Conservation (phyloP, 768 basidiomycete genomes). For the Multifurca ochricompacta region DNA sequence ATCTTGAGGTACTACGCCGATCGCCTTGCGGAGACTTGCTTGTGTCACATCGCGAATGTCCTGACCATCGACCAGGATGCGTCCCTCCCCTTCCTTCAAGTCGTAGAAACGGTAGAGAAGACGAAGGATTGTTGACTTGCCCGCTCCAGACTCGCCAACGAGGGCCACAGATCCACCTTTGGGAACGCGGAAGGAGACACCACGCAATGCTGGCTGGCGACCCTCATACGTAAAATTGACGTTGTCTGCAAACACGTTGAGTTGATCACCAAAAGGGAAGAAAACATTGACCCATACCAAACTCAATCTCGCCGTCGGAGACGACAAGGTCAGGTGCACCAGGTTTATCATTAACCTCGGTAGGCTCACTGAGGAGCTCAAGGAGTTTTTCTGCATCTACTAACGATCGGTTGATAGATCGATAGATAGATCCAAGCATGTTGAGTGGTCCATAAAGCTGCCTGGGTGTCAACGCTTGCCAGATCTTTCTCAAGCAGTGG, state of each 20-base stretch:
- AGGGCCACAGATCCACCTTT: slow-evolving; percentile 85
- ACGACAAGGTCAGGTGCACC: slow-evolving; percentile 67
- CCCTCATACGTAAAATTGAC: slow-evolving; percentile 83
- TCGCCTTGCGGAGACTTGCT: slow-evolving; percentile 63
- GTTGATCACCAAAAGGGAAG: not conserved
- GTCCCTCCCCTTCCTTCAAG: slow-evolving; percentile 65
- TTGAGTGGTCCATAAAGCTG: slow-evolving; percentile 70
- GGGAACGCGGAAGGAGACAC: slow-evolving; percentile 82
- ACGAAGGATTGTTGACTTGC: slow-evolving; percentile 81
- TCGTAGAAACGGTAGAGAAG: slow-evolving; percentile 92
- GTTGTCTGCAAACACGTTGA: slow-evolving; percentile 44
- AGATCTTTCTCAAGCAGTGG: not conserved
- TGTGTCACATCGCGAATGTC: slow-evolving; percentile 88
- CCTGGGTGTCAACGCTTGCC: slow-evolving; percentile 4
- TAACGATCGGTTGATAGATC: slow-evolving; percentile 64
- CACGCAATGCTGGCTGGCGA: slow-evolving; percentile 58
- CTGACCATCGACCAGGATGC: slow-evolving; percentile 78
- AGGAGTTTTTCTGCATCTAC: slow-evolving; percentile 83
- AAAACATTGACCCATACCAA: slow-evolving; percentile 46
- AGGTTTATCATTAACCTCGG: slow-evolving; percentile 76
- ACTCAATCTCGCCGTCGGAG: slow-evolving; percentile 74
- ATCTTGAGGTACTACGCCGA: slow-evolving; percentile 91
- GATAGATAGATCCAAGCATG: slow-evolving; percentile 72
- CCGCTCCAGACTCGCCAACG: slow-evolving; percentile 75
- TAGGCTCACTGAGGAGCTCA: slow-evolving; percentile 71